These are phyloP conservation scores for Claviceps pazoutovae DNA, from an alignment of 2,329 filamentous ascomycete genomes.

Conservation along the genomic window DNA sequence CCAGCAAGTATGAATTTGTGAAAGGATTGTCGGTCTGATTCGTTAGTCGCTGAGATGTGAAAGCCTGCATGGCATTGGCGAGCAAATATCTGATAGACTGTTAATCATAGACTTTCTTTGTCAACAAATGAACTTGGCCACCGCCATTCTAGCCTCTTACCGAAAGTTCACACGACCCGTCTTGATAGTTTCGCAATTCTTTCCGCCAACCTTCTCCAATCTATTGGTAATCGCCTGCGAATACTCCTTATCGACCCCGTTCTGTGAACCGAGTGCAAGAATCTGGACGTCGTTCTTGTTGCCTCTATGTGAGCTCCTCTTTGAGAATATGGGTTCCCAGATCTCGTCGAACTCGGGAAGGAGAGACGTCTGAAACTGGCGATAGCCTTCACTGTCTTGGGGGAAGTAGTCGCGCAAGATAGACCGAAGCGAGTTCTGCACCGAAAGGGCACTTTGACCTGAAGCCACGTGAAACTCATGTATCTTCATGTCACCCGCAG, in stretches of 20 bases:
- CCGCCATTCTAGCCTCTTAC: slow-evolving; percentile 21
- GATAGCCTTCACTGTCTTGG: slow-evolving; percentile 30
- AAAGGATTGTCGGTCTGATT: slow-evolving; percentile 42
- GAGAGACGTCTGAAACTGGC: slow-evolving; percentile 33
- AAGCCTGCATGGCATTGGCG: slow-evolving; percentile 45
- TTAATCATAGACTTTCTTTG: neutral
- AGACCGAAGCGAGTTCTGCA: slow-evolving; percentile 44
- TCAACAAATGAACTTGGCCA: neutral
- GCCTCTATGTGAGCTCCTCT: slow-evolving; percentile 15
- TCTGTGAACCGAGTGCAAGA: slow-evolving; percentile 44
- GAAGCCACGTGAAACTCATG: slow-evolving; percentile 28
- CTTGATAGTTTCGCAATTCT: slow-evolving; percentile 32
- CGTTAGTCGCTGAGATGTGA: slow-evolving; percentile 34
- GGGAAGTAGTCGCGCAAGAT: slow-evolving; percentile 38
- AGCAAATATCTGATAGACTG: slow-evolving; percentile 37
- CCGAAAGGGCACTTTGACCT: slow-evolving; percentile 33
- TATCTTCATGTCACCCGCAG: slow-evolving; percentile 22
- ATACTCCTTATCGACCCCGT: slow-evolving; percentile 36
- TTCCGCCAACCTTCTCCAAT: slow-evolving; percentile 40
- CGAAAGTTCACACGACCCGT: slow-evolving; percentile 45
- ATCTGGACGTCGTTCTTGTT: slow-evolving; percentile 39
- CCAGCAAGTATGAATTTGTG: slow-evolving; percentile 37
- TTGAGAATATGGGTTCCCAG: slow-evolving; percentile 38
- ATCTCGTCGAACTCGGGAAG: slow-evolving; percentile 34
- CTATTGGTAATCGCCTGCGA: slow-evolving; percentile 33